These are phyloP conservation scores for Phalaenopsis aphrodite DNA, from an alignment of 106 monocot genomes.

Conservation along the genomic window DNA sequence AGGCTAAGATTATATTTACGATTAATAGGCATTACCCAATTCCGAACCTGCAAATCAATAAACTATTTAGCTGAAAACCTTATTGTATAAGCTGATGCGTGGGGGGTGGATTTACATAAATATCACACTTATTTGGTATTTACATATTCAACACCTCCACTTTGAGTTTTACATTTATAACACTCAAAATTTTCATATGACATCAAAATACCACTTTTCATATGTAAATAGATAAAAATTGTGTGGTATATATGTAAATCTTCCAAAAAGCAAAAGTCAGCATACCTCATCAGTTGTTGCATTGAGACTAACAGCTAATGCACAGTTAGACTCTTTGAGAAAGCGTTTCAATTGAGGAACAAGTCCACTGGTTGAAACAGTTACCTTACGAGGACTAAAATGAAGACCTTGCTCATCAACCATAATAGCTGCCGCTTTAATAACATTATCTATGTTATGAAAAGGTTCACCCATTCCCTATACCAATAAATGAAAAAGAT, in stretches of 20 bases:
- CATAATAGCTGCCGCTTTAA: conserved; percentile 80
- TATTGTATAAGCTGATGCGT: not conserved
- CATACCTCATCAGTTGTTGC: conserved; percentile 95
- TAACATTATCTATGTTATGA: conserved; percentile 89
- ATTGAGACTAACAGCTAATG: conserved; percentile 94
- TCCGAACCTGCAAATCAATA: conserved; percentile 55
- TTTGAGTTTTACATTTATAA: too few species aligned
- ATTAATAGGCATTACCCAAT: conserved; percentile 98
- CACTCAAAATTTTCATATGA: too few species aligned
- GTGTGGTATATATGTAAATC: too few species aligned
- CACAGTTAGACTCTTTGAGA: conserved; percentile 65
- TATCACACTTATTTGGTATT: too few species aligned
- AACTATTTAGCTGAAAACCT: not conserved
- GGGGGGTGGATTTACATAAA: too few species aligned
- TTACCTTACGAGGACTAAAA: conserved; percentile 91
- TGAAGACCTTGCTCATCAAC: conserved; percentile 95
- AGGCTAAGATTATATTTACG: conserved; percentile 76
- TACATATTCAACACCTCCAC: too few species aligned
- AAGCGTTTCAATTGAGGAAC: conserved; percentile 90
- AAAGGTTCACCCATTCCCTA: conserved; percentile 98
- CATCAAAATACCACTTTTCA: too few species aligned
- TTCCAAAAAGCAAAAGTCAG: not conserved
- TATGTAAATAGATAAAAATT: too few species aligned
- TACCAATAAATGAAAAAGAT: not conserved
- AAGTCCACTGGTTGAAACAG: conserved; percentile 91